Percentiles rank a stretch among this genome's conserved stretches.
Conservation (phyloP, 345 rosid genomes). For the Rhodamnia rubescens region DNA sequence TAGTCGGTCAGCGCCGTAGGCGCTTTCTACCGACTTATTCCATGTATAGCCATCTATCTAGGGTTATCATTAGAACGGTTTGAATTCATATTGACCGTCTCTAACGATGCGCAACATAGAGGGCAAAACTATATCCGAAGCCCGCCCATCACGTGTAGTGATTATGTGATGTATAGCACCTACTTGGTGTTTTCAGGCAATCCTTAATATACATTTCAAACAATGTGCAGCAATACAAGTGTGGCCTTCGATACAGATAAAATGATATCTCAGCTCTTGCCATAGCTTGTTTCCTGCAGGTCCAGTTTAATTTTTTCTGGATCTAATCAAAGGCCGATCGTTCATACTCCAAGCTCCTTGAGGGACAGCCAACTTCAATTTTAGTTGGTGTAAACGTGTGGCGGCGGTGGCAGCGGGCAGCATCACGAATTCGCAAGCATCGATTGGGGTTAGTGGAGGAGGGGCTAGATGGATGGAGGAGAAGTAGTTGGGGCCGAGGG, state of each 20-base stretch:
- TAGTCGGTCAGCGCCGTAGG: rapidly evolving
- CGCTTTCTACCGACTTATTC: not conserved
- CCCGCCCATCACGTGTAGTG: not conserved
- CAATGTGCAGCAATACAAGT: not conserved
- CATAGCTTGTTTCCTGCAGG: not conserved
- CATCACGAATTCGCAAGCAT: not conserved
- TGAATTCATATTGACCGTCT: too few relatives aligned
- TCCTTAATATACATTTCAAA: not conserved
- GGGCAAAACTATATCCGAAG: not conserved
- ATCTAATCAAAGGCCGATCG: not conserved
- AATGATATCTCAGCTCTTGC: not conserved
- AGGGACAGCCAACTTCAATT: not conserved
- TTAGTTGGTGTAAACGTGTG: not conserved
- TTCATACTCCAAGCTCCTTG: not conserved
- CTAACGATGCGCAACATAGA: not conserved
- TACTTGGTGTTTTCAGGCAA: not conserved
- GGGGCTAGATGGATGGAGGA: not conserved
- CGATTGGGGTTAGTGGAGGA: not conserved
- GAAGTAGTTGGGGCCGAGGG: not conserved
- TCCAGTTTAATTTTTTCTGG: not conserved
- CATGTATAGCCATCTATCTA: not conserved
- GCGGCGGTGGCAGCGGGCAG: not conserved
- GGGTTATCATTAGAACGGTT: not conserved
- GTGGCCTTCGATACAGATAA: not conserved
- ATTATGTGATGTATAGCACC: not conserved